Base-by-base conservation (phyloP, 768 basidiomycete species). In the Tulasnella calospora region DNA sequence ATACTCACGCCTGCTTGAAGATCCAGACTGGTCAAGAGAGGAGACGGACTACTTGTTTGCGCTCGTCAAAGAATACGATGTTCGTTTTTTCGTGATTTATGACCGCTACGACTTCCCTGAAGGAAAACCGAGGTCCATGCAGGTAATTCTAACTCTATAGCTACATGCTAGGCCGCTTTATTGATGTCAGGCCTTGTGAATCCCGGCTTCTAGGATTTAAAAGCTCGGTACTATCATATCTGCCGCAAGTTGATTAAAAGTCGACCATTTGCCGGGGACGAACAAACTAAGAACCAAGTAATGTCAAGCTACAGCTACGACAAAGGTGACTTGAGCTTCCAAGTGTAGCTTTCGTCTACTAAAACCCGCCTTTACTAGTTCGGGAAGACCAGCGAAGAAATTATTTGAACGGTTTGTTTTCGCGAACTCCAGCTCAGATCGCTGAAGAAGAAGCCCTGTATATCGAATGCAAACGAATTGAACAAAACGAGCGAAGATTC, bases 371-470 rank as follows among this genome's bases (percentile, higher is more conserved):
- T 30, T 38, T 38, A n/a, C 2, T 80, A 97, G 96, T 92, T 40
- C 92, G 94, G 61, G 98, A 99, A 84, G 85, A 90, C 30, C 91
- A 90, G 80, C 91, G 98, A 78, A 98, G 96, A 84, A 90, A 91
- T 78, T 98, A 99, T 82, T 88, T 99, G 19, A 85, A 88, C 12
- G 93, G 91, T 79, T 89, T 99, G n/a, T 94, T 96, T 85, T 90
- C 89, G 78, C 91, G 97, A n/a, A 93, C 95, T 0, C 88, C 91
- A 5, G 90, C 92, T 72, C 94, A 98, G 85, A 92, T 97, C 67
- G 92, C 92, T 23, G 96, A 99, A 83, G 98, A 99, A 86, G 96
- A 98, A 82, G 93, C 94, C 10, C 87, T 99, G 3, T 98, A 94
- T 84, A 86, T 98, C 80, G 95, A 98, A 84, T 89, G 97, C 73